Percentiles rank a stretch among this genome's conserved stretches.
phyloP scores from a whole-genome alignment of 192 early-diverging fungal species.

The Backusella macrospora region DNA sequence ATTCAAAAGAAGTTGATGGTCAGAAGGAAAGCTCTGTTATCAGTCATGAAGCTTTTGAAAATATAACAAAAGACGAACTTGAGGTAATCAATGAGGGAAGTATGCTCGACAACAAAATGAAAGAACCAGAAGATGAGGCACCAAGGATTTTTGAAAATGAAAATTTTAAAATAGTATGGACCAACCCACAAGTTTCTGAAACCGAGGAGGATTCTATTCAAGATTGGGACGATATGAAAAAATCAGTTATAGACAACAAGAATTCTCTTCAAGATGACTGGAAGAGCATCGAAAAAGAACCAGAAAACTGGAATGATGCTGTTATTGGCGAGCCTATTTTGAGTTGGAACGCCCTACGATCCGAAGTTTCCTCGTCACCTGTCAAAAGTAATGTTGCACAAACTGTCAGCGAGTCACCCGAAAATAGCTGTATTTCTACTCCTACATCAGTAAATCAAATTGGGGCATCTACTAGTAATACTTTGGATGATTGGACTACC shows the following conservation, averaged over 20 bases:
- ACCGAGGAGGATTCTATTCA: background rate
- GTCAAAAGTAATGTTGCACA: background rate
- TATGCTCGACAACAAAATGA: background rate
- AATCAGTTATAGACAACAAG: background rate
- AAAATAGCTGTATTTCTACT: background rate
- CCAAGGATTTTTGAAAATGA: background rate
- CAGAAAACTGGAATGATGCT: slow-evolving; percentile 1
- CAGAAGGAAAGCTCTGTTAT: background rate
- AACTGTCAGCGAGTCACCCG: background rate
- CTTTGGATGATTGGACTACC: background rate
- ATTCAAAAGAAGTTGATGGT: background rate
- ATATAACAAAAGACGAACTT: background rate
- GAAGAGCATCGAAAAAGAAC: background rate
- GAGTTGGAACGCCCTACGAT: background rate
- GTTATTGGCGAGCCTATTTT: background rate
- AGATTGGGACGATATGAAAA: background rate
- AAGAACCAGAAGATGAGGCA: background rate
- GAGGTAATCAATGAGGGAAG: background rate
- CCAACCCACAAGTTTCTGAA: background rate
- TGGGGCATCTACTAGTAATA: background rate
- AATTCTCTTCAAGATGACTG: background rate
- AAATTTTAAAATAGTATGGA: background rate
- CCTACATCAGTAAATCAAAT: background rate
- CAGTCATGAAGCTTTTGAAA: background rate
- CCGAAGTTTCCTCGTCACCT: background rate